Percentiles rank a stretch among this genome's conserved stretches.
These are phyloP conservation scores for Euphorbia celastroides DNA, from an alignment of 441 rosid species.

Conservation along the genomic window DNA sequence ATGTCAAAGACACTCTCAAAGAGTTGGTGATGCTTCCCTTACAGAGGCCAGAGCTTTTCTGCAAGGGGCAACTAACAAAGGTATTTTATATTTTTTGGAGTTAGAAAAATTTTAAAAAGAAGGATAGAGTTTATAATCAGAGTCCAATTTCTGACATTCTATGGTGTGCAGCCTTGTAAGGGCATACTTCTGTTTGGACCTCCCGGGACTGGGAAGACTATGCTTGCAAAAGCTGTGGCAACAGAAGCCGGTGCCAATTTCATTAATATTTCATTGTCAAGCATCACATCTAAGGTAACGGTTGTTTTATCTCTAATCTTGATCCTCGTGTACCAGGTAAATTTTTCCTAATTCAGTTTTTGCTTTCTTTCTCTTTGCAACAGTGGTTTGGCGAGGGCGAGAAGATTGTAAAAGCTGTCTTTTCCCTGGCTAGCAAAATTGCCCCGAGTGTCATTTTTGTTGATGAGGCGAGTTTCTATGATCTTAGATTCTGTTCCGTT, in stretches of 20 bases:
- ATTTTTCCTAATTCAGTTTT: slow-evolving; percentile 12
- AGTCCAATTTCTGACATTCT: slow-evolving; percentile 9
- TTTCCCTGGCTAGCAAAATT: slow-evolving; percentile 87
- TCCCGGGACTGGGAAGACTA: slow-evolving; percentile 95
- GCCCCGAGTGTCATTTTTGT: slow-evolving; percentile 92
- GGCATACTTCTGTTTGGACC: slow-evolving; percentile 94
- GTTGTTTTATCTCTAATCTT: background rate
- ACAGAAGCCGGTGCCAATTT: slow-evolving; percentile 97
- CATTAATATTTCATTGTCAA: slow-evolving; percentile 94
- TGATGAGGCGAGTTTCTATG: slow-evolving; percentile 59
- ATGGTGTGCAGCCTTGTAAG: slow-evolving; percentile 72
- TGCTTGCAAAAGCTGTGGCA: slow-evolving; percentile 95
- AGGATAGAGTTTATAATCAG: background rate
- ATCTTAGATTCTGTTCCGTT: slow-evolving; percentile 2
- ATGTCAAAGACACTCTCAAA: slow-evolving; percentile 87
- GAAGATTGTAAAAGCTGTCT: slow-evolving; percentile 89
- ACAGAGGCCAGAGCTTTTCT: slow-evolving; percentile 89
- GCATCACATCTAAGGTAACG: slow-evolving; percentile 84
- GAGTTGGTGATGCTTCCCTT: slow-evolving; percentile 96
- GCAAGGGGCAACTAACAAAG: slow-evolving; percentile 92
- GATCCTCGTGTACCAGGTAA: slow-evolving; percentile 6
- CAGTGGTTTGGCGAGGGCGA: slow-evolving; percentile 99
- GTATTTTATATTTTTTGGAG: slow-evolving; percentile 28
- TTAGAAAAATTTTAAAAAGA: slow-evolving; percentile 9
- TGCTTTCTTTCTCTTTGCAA: slow-evolving; percentile 17